Conservation (phyloP, 2,329 filamentous ascomycete genomes). For the Aspergillus tamarii region DNA sequence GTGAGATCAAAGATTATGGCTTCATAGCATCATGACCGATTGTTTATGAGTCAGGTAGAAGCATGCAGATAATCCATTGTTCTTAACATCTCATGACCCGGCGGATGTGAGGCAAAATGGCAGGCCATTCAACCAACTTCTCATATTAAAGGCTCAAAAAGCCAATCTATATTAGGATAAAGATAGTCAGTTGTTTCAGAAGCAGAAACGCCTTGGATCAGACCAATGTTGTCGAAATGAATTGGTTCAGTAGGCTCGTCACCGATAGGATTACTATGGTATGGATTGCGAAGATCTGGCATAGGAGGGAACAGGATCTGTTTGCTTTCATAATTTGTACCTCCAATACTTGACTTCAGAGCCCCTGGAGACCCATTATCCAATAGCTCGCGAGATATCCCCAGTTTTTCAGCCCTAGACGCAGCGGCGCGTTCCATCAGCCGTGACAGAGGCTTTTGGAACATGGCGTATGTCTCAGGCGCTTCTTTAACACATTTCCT, state of each 20-base stretch:
- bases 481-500: constrained; percentile 21
- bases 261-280: not conserved
- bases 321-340: not conserved
- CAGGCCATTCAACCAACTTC: no score
- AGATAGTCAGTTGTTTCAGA: not conserved
- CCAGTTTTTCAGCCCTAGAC: not conserved
- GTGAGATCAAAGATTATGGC: no score
- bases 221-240: not conserved
- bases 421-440: constrained; percentile 22
- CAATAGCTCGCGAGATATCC: not conserved
- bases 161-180: not conserved
- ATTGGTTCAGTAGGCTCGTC: not conserved
- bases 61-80: not conserved
- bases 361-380: not conserved
- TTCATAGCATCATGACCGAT: no score
- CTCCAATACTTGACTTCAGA: not conserved
- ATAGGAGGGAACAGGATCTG: not conserved
- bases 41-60: no score
- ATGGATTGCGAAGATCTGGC: not conserved
- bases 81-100: no score
- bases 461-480: constrained; percentile 10
- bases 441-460: constrained; percentile 20
- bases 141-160: not conserved
- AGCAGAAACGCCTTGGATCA: not conserved
- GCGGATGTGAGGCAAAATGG: no score